A percentile compares a stretch with the other conserved stretches of the same genome.
These are phyloP conservation scores for Simplicillium aogashimaense DNA, from an alignment of 2,329 filamentous ascomycete species.

Conservation along the genomic window DNA sequence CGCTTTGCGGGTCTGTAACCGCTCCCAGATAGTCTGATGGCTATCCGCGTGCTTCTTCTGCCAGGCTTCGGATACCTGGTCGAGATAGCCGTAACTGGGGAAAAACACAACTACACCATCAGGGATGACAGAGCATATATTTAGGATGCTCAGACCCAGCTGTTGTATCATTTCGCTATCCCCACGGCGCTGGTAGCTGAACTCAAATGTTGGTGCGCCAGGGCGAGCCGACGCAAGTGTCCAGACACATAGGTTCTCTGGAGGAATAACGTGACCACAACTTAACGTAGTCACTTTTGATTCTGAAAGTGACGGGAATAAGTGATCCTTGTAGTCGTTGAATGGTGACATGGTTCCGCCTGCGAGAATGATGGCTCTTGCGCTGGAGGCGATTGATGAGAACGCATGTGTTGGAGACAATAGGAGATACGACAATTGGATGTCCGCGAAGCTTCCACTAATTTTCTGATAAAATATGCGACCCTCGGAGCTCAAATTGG, in stretches of 20 bases:
- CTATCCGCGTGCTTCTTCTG: constrained; percentile 22
- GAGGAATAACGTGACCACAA: constrained; percentile 88
- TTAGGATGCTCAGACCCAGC: constrained; percentile 63
- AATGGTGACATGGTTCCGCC: constrained; percentile 98
- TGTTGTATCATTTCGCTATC: constrained; percentile 61
- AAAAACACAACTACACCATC: constrained; percentile 94
- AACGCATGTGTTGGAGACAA: constrained; percentile 90
- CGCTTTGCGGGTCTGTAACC: constrained; percentile 47
- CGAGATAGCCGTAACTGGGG: constrained; percentile 85
- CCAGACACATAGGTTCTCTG: constrained; percentile 69
- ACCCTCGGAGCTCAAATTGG: constrained; percentile 69
- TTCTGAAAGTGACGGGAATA: constrained; percentile 65
- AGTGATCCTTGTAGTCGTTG: constrained; percentile 74
- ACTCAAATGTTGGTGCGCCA: constrained; percentile 56
- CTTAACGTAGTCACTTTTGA: constrained; percentile 69
- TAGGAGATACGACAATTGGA: constrained; percentile 72
- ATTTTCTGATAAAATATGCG: constrained; percentile 53
- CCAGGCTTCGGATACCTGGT: constrained; percentile 60
- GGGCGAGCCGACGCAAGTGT: constrained; percentile 44
- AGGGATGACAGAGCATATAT: constrained; percentile 63
- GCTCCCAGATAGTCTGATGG: constrained; percentile 44
- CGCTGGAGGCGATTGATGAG: constrained; percentile 73
- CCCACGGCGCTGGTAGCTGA: constrained; percentile 71
- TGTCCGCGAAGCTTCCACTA: constrained; percentile 24
- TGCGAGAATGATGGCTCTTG: constrained; percentile 79